Conservation (phyloP, 1,139 yeast species). For the Hyphopichia buzzinii region DNA sequence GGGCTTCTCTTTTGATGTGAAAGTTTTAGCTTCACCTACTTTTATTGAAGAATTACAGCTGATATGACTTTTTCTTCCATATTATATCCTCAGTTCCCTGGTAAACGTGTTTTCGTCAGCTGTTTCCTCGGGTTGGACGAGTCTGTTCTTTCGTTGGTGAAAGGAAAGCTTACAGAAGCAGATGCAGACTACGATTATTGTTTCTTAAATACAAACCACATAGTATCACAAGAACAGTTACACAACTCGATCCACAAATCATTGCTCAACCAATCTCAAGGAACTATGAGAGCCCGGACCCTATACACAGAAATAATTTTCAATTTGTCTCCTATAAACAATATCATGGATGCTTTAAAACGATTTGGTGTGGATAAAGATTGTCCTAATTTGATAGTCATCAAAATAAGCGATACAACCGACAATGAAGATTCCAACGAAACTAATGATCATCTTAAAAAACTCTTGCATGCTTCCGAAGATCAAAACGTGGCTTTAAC, state of each 20-base stretch:
- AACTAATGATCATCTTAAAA: conserved; percentile 14
- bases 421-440: conserved; percentile 8
- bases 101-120: conserved; percentile 21
- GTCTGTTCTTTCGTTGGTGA: conserved; percentile 23
- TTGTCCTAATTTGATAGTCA: conserved; percentile 26
- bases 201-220: conserved; percentile 36
- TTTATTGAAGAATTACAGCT: no score
- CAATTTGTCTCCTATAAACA: conserved; percentile 43
- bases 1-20: no score
- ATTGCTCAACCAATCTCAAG: conserved; percentile 24
- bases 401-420: conserved; percentile 21
- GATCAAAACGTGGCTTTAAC: conserved; percentile 15
- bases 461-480: conserved; percentile 14
- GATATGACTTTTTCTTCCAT: conserved; percentile 14
- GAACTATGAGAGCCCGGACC: conserved; percentile 37
- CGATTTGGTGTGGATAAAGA: conserved; percentile 40
- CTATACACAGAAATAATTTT: conserved; percentile 43
- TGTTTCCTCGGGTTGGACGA: conserved; percentile 20
- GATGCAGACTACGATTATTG: conserved; percentile 39
- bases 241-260: conserved; percentile 34
- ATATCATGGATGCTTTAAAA: conserved; percentile 43
- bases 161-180: conserved; percentile 27
- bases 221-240: conserved; percentile 39
- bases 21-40: no score
- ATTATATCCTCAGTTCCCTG: conserved; percentile 35